Percentiles rank a stretch among this genome's conserved stretches.
These are phyloP conservation scores for Terfezia claveryi DNA, from an alignment of 495 filamentous ascomycete species.

Conservation along the genomic window DNA sequence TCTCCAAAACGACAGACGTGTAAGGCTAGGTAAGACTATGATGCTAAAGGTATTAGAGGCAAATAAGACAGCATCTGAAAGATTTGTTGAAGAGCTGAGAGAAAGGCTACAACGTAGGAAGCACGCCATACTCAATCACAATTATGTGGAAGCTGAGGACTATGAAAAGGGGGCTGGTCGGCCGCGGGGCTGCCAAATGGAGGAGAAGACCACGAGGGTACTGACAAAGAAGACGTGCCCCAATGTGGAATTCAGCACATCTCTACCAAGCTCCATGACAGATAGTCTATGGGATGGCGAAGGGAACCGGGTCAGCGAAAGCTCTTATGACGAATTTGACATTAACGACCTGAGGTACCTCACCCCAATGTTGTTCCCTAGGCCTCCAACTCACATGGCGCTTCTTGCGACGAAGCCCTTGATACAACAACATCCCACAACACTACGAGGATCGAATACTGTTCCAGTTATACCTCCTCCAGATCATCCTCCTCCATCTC, in stretches of 20 bases:
- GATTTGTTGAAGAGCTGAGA: neutral
- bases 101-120: neutral
- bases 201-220: neutral
- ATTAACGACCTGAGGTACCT: neutral
- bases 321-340: neutral
- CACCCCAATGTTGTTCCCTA: neutral
- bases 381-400: neutral
- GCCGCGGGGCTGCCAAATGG: neutral
- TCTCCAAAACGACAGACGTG: neutral
- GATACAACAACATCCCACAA: too few species aligned
- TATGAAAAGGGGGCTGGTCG: too few species aligned
- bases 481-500: too few species aligned
- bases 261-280: neutral
- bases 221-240: neutral
- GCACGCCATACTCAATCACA: neutral
- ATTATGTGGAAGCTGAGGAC: neutral
- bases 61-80: neutral
- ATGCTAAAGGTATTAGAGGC: neutral
- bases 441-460: too few species aligned
- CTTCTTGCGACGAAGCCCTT: neutral
- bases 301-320: neutral
- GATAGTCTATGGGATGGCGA: neutral
- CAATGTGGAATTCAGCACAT: neutral
- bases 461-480: too few species aligned
- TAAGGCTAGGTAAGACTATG: neutral